Evolutionary conservation across 345 rosid genomes (phyloP).

Genomic region (Excoecaria agallocha): DNA sequence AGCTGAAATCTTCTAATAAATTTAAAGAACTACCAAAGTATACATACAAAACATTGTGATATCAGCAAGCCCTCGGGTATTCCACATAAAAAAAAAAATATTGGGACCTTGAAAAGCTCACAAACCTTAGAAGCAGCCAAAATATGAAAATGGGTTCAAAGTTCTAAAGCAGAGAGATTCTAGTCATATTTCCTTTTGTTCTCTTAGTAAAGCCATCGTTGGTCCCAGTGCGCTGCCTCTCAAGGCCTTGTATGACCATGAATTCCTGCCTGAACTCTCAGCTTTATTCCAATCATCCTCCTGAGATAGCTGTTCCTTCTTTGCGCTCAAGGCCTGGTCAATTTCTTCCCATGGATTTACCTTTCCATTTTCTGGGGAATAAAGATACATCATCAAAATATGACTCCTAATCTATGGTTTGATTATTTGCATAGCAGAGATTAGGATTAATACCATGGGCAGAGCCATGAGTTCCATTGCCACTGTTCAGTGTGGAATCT

Average conservation of each 20-base stretch:
- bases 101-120: constrained; percentile 1
- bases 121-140: neutral
- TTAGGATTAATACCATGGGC: constrained; percentile 42
- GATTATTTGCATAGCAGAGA: neutral
- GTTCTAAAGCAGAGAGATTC: neutral
- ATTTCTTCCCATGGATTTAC: constrained; percentile 69
- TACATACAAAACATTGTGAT: neutral
- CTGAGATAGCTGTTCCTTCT: constrained; percentile 58
- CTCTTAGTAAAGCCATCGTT: constrained; percentile 65
- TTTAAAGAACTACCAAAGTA: neutral
- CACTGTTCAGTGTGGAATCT: constrained; percentile 14
- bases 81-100: neutral
- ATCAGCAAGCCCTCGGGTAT: neutral
- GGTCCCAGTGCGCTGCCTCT: constrained; percentile 89
- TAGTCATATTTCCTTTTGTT: constrained; percentile 55
- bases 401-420: neutral
- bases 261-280: constrained; percentile 47
- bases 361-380: constrained; percentile 47
- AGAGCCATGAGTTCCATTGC: constrained; percentile 32
- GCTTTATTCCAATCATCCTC: constrained; percentile 50
- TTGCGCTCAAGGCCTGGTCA: constrained; percentile 53
- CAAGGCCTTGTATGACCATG: constrained; percentile 62
- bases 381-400: neutral
- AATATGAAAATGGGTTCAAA: neutral
- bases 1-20: neutral